Evolutionary conservation across 1,139 yeast species (phyloP).

Genomic region (Yamadazyma membranifaciens): DNA sequence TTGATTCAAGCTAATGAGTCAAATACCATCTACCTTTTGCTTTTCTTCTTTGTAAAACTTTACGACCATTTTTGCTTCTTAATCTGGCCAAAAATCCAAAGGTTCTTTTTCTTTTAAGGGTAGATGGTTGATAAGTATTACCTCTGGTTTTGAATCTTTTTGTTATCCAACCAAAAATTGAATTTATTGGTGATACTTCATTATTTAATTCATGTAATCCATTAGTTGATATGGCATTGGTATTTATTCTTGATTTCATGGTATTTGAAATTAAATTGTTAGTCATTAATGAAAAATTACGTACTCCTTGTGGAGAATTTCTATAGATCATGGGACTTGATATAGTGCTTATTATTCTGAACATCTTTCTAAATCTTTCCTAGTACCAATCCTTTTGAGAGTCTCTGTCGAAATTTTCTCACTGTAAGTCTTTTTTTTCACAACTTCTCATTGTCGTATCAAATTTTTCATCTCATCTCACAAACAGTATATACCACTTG

Average conservation of each 20-base stretch:
- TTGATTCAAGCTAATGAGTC: constrained; percentile 50
- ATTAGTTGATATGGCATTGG: background rate
- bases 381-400: background rate
- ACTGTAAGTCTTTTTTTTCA: background rate
- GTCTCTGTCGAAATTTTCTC: constrained; percentile 1
- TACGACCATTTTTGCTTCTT: constrained; percentile 75
- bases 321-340: background rate
- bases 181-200: constrained; percentile 4
- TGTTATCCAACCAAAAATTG: constrained; percentile 43
- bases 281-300: constrained; percentile 4
- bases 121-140: constrained; percentile 92
- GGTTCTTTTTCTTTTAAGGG: constrained; percentile 84
- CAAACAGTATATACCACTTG: background rate
- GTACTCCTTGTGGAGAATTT: constrained; percentile 1
- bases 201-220: background rate
- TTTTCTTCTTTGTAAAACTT: constrained; percentile 72
- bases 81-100: constrained; percentile 90
- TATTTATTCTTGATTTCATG: constrained; percentile 3
- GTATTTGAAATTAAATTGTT: constrained; percentile 1
- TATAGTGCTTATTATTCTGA: background rate
- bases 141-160: constrained; percentile 87
- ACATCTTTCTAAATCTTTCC: background rate
- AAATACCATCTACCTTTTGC: constrained; percentile 94
- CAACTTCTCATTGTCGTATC: background rate
- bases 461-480: constrained; percentile 8